Evolutionary conservation across 2,329 filamentous ascomycete species (phyloP), one percentile per base, ranked within the genome.

Genomic region (Nectriaceae sp.): DNA sequence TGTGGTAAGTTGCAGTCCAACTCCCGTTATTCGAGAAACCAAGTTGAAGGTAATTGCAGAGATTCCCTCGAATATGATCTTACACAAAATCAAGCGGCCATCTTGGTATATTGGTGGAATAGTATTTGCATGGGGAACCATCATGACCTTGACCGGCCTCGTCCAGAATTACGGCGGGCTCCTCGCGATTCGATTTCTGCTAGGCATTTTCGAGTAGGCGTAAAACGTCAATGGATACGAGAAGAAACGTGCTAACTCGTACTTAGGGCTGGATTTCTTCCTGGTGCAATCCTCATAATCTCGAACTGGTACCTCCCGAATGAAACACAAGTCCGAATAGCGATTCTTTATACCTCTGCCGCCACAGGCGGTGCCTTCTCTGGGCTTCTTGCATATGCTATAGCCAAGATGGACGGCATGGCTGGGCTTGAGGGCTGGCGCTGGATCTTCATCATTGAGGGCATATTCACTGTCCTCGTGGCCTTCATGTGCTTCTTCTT

Each of bases 21-120:
- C n/a, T n/a, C n/a, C n/a, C n/a, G n/a, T n/a, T n/a, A n/a, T n/a
- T n/a, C n/a, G n/a, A n/a, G n/a, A n/a, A n/a, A n/a, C n/a, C n/a
- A n/a, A n/a, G n/a, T n/a, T n/a, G n/a, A 41, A 40, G n/a, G 13
- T 21, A 4, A 4, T 2, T 15, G 21, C 44, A 45, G 56, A 73
- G 49, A 60, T 69, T 0, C 63, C 84, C 22, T 85, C 82, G 37
- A 88, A 89, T 59, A 68, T 87, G 21, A 65, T 88, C 11, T 76
- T 88, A 39, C 88, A 88, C 61, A 76, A 75, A 5, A 71, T 86
- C 55, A 61, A 50, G 19, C 74, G 80, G 1, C 86, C 86, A 0
- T 83, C 79, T 21, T 66, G 84, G 29, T 89, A 88, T 58, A 74
- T 88, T 36, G 82, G 84, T 0, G 67, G 75, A 3, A 86, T 88